Base-by-base conservation (phyloP, 2,329 filamentous ascomycete genomes). In the Davidsoniella eucalypti region DNA sequence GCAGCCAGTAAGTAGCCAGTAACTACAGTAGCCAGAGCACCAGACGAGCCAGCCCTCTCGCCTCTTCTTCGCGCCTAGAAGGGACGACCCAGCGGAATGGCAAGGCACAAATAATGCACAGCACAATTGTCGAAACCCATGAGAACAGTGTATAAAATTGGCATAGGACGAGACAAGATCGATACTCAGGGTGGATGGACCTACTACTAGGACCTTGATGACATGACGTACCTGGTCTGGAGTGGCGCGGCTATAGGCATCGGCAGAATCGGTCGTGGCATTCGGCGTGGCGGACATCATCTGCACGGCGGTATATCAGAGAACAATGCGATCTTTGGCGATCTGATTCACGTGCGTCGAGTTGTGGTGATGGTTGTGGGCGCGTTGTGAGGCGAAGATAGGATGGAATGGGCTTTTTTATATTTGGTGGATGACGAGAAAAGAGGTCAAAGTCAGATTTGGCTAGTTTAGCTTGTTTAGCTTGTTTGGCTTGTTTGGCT, bases 251-350 rank as follows among this genome's bases (percentile, higher is more conserved):
- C 51, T 52, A 43, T 47, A 33, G 44, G 29, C 41, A 45, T 52
- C 46, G 51, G 44, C 51, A 53, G 51, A 49, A 43, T 53, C 47
- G 44, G 29, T 53, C 42, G 43, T 50, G 37, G 51, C 51, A 43
- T 26, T 26, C 29, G 47, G 47, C 44, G 51, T 25, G 44, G 51
- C 33, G 44, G 43, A 43, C 51, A 53, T 53, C 51, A 47, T 53
- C 51, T 53, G 44, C 43, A 43, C 29, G 41, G 46, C 37, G 46
- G 23, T 26, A 16, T 17, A 23, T 38, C 14, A 23, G 23, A 12
- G 39, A 38, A 21, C 44, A 37, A 50, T 29, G 43, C 51, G 45
- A 50, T 39, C 51, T 43, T 29, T 26, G 25, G 42, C 43, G 44
- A 48, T 53, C 33, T 44, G 14, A 39, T 45, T 50, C 38, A 25